A percentile compares a stretch with the other conserved stretches of the same genome.
Conservation (phyloP, 345 rosid genomes). For the Carallia pectinifolia region DNA sequence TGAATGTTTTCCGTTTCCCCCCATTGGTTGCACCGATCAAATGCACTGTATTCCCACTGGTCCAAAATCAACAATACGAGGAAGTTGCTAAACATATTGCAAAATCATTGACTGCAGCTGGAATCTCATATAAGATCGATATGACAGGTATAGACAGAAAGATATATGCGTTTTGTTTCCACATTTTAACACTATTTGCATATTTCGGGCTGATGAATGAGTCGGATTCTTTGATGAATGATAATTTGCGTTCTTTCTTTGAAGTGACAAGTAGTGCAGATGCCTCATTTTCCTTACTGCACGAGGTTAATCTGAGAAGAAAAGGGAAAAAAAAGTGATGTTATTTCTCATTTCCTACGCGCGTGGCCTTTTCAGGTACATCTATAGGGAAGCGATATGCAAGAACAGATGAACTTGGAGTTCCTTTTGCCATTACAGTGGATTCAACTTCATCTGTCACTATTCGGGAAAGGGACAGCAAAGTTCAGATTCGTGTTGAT, state of each 20-base stretch:
- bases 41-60: slow-evolving; percentile 87
- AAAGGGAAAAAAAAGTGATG: too few species aligned
- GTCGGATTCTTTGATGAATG: too few species aligned
- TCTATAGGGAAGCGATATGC: slow-evolving; percentile 83
- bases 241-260: too few species aligned
- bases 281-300: too few species aligned
- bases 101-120: slow-evolving; percentile 56
- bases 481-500: slow-evolving; percentile 64
- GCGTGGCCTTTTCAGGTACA: slow-evolving; percentile 42
- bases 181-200: background rate
- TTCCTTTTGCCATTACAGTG: slow-evolving; percentile 77
- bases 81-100: slow-evolving; percentile 60
- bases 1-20: slow-evolving; percentile 83
- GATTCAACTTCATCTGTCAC: slow-evolving; percentile 67
- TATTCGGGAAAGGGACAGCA: slow-evolving; percentile 74
- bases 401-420: slow-evolving; percentile 85
- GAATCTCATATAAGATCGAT: slow-evolving; percentile 78
- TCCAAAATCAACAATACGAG: slow-evolving; percentile 68
- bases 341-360: background rate
- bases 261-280: too few species aligned
- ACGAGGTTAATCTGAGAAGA: background rate
- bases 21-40: slow-evolving; percentile 90
- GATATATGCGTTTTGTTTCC: background rate
- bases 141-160: slow-evolving; percentile 50
- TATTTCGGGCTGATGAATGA: background rate